A percentile compares a stretch with the other conserved stretches of the same genome.
Evolutionary conservation across 805 yeast species (phyloP).

Genomic region (Metschnikowia anglica): DNA sequence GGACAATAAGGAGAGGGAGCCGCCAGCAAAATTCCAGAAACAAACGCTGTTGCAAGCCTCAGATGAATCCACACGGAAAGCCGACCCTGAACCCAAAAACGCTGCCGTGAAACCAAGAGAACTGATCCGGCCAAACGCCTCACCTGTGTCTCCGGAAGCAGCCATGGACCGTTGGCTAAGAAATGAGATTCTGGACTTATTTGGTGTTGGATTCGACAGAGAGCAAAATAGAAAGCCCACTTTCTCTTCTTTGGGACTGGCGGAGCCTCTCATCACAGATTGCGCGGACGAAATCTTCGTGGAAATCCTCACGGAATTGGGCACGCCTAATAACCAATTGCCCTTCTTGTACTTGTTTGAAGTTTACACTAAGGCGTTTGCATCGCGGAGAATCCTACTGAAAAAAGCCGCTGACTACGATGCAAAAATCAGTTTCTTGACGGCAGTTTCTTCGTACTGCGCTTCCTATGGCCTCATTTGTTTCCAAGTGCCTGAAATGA

Average conservation of each 20-base stretch:
- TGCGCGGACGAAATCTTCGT: conserved; percentile 52
- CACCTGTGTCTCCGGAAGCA: conserved; percentile 16
- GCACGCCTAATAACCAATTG: conserved; percentile 37
- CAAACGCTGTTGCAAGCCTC: background rate
- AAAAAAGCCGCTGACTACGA: conserved; percentile 39
- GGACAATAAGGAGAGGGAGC: conserved; percentile 2
- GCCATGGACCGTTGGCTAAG: conserved; percentile 43
- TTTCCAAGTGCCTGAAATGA: conserved; percentile 69
- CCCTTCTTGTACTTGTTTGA: conserved; percentile 50
- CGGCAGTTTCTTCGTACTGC: conserved; percentile 49
- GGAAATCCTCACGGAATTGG: conserved; percentile 56
- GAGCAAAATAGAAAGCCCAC: conserved; percentile 28
- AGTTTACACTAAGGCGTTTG: conserved; percentile 44
- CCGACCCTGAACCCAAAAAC: background rate
- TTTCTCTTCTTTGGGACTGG: conserved; percentile 25
- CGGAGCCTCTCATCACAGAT: conserved; percentile 25
- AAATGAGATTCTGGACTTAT: conserved; percentile 34
- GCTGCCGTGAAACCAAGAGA: background rate
- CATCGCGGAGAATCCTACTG: conserved; percentile 43
- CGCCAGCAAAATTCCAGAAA: background rate
- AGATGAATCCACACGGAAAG: background rate
- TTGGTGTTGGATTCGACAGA: conserved; percentile 28
- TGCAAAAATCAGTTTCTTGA: conserved; percentile 40
- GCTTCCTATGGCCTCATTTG: conserved; percentile 66
- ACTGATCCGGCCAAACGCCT: background rate